Conservation (phyloP, 2,329 filamentous ascomycete genomes). For the Sporothrix globosa region DNA sequence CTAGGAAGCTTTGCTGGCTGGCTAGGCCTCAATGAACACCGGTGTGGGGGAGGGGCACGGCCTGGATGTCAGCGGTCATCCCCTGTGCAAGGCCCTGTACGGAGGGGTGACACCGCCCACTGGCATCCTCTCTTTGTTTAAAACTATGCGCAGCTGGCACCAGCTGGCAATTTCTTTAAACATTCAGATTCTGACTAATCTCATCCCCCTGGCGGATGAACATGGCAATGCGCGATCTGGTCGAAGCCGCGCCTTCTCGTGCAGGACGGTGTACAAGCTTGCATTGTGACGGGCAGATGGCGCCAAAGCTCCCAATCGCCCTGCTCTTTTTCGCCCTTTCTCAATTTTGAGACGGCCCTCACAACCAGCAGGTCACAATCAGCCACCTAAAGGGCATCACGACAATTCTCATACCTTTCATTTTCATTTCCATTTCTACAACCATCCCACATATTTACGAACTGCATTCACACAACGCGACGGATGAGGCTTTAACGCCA, state of each 20-base stretch:
- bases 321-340: neutral
- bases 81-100: neutral
- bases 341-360: constrained; percentile 1
- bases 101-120: too few relatives aligned
- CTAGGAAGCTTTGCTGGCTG: constrained; percentile 29
- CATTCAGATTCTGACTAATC: constrained; percentile 25
- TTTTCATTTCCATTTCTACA: neutral
- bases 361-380: neutral
- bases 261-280: constrained; percentile 15
- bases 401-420: neutral
- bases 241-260: constrained; percentile 29
- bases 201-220: neutral
- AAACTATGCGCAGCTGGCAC: constrained; percentile 16
- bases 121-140: neutral
- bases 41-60: constrained; percentile 33
- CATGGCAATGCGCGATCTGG: constrained; percentile 29
- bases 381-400: neutral
- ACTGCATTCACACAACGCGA: neutral
- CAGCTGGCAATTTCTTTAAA: constrained; percentile 18
- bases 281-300: constrained; percentile 15
- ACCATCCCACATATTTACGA: neutral
- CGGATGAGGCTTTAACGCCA: constrained; percentile 11
- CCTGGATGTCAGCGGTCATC: constrained; percentile 4
- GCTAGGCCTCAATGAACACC: constrained; percentile 1
- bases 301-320: constrained; percentile 4